Conservation (phyloP, 108 stramenopile genomes). For the Seminavis robusta region DNA sequence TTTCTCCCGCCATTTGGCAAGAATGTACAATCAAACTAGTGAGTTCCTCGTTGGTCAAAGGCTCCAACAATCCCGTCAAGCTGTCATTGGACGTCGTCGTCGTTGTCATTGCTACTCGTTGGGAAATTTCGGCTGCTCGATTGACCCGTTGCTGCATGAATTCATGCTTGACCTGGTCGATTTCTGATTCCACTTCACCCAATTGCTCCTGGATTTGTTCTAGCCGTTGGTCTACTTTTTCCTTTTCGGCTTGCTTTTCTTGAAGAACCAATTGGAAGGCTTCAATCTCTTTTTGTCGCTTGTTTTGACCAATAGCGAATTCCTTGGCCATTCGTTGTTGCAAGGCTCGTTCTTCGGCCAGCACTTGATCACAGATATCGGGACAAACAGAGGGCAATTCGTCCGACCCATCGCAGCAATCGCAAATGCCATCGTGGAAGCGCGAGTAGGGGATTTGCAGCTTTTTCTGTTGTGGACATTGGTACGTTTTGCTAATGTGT, state of each 20-base stretch:
- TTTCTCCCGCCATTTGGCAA: constrained; percentile 71
- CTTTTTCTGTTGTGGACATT: constrained; percentile 59
- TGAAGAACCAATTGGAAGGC: constrained; percentile 20
- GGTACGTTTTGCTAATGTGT: too few relatives aligned
- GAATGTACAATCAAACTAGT: constrained; percentile 45
- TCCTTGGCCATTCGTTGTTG: constrained; percentile 14
- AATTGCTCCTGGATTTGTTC: neutral
- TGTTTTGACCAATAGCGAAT: constrained; percentile 39
- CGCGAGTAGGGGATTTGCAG: constrained; percentile 47
- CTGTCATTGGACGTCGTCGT: neutral
- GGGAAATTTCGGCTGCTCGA: neutral
- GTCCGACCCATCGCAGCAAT: constrained; percentile 81
- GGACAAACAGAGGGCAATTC: constrained; percentile 38
- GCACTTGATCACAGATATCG: constrained; percentile 58
- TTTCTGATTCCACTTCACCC: neutral
- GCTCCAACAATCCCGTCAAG: constrained; percentile 6
- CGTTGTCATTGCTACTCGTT: neutral
- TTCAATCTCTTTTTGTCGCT: constrained; percentile 28
- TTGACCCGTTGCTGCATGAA: neutral
- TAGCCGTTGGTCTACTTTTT: constrained; percentile 4
- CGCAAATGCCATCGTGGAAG: constrained; percentile 79
- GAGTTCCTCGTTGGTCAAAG: constrained; percentile 25
- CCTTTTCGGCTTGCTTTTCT: neutral
- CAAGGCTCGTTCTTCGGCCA: constrained; percentile 42
- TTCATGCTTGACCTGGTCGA: neutral